Base-by-base conservation (phyloP, 331 rosid species). In the Ulmus americana region DNA sequence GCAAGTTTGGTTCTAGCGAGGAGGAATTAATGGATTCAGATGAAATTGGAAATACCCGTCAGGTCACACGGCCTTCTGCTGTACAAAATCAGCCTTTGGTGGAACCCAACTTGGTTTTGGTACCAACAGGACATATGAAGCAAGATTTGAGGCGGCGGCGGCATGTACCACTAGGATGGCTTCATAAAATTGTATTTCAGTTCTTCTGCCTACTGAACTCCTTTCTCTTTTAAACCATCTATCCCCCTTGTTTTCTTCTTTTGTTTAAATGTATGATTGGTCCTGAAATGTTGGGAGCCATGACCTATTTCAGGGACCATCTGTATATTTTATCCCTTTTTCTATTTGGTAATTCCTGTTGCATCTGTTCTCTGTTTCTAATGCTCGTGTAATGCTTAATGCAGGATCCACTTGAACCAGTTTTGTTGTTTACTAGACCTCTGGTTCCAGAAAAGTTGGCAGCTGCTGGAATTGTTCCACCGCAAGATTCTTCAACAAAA, bases 331-430 rank as follows among this genome's bases (percentile, higher is more conserved):
- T 28, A 28, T 28, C 35, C 35, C 35, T 2, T 28, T 28, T 2
- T 28, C 35, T 2, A 28, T 28, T 28, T 28, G 35, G 35, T 28
- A 2, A 28, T 28, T 28, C 35, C 35, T 3, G 35, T 28, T 28
- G 35, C 35, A 28, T 28, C 35, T 28, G 35, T 28, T 28, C 35
- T 28, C 35, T 28, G 35, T 28, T 28, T 28, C 35, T 28, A 28
- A 28, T 28, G 35, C 4, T 0, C 35, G 35, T 2, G 35, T 28
- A 28, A 28, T 61, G 61, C 15, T 56, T 72, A 7, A 74, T 87
- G 84, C 86, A 90, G 97, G 97, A 91, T 81, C 96, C 97, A 43
- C 86, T 68, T 44, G 97, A 91, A 71, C 97, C 97, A 51, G 88
- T 91, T 66, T 67, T 91, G 74, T 63, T 91, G 77, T 91, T 91